A percentile compares a stretch with the other conserved stretches of the same genome.
These are phyloP conservation scores for Trebouxia sp. DNA, from an alignment of 139 green algal genomes.

Conservation along the genomic window DNA sequence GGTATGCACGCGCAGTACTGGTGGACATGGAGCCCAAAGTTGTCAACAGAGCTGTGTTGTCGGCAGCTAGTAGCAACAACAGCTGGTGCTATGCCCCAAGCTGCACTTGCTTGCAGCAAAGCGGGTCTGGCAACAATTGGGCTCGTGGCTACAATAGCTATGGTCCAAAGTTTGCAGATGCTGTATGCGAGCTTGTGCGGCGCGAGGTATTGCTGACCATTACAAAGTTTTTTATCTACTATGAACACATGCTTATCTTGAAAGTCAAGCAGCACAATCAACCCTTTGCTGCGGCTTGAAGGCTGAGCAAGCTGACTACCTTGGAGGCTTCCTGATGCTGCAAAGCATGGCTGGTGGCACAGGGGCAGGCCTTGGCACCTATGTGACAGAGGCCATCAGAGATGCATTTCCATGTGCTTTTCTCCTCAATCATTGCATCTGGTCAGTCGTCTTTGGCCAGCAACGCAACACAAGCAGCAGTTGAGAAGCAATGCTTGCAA, in stretches of 20 bases:
- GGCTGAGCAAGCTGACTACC: slow-evolving; percentile 70
- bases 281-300: too few relatives aligned
- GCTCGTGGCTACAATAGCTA: slow-evolving; percentile 72
- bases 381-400: slow-evolving; percentile 60
- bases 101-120: slow-evolving; percentile 54
- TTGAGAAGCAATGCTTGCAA: too few relatives aligned
- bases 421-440: slow-evolving; percentile 81
- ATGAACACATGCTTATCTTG: too few relatives aligned
- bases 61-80: background rate
- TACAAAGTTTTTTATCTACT: background rate
- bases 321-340: slow-evolving; percentile 78
- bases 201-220: slow-evolving; percentile 49
- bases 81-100: slow-evolving; percentile 62
- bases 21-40: slow-evolving; percentile 91
- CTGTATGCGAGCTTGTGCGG: slow-evolving; percentile 59
- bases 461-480: too few relatives aligned
- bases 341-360: slow-evolving; percentile 87
- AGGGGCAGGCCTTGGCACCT: slow-evolving; percentile 76
- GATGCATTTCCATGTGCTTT: slow-evolving; percentile 68
- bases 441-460: slow-evolving; percentile 60
- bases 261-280: too few relatives aligned
- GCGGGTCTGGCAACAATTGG: slow-evolving; percentile 89
- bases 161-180: slow-evolving; percentile 44
- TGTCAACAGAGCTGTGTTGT: slow-evolving; percentile 37
- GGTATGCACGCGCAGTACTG: slow-evolving; percentile 66